Base-by-base conservation (phyloP, 495 filamentous ascomycete genomes). In the Lasiosphaeria ovina region DNA sequence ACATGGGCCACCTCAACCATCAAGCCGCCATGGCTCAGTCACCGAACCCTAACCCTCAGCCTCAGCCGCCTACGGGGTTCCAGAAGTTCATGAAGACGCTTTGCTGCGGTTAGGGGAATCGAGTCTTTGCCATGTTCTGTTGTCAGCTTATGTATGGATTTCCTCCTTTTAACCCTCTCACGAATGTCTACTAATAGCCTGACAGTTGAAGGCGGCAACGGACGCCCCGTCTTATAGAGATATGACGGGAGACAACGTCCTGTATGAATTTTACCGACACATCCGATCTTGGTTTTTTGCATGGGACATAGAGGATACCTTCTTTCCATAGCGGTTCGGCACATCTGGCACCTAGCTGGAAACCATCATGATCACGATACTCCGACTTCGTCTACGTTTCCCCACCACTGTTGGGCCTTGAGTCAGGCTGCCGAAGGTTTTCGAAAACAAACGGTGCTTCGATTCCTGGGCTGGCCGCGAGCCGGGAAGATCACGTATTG, bases 1-100 rank as follows among this genome's bases (percentile, higher is more conserved):
- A 86, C 65, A 82, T 81, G 58, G 76, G 74, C 35, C 75, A 82
- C 72, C 77, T 76, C 62, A 81, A 60, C 59, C 69, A 74, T 62
- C 83, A 84, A 62, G 60, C 60, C 55, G 2, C 24, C 24, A 24
- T 24, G 24, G 24, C 24, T 24, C 24, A 24, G 24, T 66, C 62
- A 51, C 67, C 54, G 64, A 66, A 63, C 60, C 67, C 64, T 73
- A 82, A 77, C 57, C 76, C 76, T 56, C 68, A 73, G 57, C 68
- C 69, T 40, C 61, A 66, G 54, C 80, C 84, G 62, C 81, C 78
- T 10, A 81, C 78, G 9, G 81, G 80, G 50, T 81, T 84, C 76
- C 83, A 87, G 69, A 92, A 92, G 74, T 79, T 92, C 75, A 87
- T 90, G 88, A 92, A 91, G 77, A 83, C 82, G 61, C 76, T 93